Percentiles rank a stretch among this genome's conserved stretches.
Conservation (phyloP, 2,329 filamentous ascomycete species). For the Celoporthe dispersa region DNA sequence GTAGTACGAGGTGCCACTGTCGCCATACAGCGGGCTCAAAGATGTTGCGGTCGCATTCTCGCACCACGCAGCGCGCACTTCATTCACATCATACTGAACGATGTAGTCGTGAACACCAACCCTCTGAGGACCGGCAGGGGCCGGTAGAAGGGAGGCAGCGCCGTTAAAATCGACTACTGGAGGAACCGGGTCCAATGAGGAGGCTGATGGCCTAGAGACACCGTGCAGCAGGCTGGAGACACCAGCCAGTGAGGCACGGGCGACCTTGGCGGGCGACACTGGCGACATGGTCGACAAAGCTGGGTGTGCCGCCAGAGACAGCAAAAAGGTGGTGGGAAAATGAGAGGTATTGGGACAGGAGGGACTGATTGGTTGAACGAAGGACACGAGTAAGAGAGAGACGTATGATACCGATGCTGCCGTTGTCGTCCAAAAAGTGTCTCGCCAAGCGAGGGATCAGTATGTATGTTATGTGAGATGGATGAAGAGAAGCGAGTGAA, state of each 20-base stretch:
- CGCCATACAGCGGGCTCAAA: background rate
- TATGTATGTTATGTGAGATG: slow-evolving; percentile 6
- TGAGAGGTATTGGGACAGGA: no score
- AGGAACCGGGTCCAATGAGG: background rate
- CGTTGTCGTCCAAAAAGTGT: slow-evolving; percentile 12
- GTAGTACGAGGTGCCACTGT: slow-evolving; percentile 7
- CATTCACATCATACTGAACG: background rate
- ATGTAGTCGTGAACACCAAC: slow-evolving; percentile 14
- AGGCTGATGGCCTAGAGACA: background rate
- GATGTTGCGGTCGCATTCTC: background rate
- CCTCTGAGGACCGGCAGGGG: background rate
- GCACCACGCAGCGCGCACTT: background rate
- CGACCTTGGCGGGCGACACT: slow-evolving; percentile 5
- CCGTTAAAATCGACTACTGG: slow-evolving; percentile 17
- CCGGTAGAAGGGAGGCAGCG: slow-evolving; percentile 5
- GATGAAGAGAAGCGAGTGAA: slow-evolving; percentile 9
- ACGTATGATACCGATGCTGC: slow-evolving; percentile 14
- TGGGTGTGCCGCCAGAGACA: background rate
- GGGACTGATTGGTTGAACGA: background rate
- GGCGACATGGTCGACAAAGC: slow-evolving; percentile 21
- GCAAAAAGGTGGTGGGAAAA: no score
- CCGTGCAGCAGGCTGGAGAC: background rate
- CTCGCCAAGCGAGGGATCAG: slow-evolving; percentile 18
- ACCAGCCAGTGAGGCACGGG: slow-evolving; percentile 11
- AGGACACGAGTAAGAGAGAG: slow-evolving; percentile 19